Conservation (phyloP, 257 asterid genomes). For the Misopates orontium region DNA sequence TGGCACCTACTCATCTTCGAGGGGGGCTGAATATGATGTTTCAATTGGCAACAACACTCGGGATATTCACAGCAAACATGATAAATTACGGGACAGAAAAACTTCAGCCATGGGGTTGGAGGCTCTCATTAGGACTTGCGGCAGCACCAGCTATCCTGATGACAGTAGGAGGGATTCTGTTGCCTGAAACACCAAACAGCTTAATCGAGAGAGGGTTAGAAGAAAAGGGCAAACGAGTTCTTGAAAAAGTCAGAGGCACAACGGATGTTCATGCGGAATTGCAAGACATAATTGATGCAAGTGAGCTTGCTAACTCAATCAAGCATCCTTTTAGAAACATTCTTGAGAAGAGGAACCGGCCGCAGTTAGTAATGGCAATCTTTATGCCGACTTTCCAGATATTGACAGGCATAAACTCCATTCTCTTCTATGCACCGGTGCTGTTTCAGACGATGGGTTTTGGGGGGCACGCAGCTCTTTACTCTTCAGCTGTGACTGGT, state of each 20-base stretch:
- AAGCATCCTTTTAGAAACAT: slow-evolving; percentile 77
- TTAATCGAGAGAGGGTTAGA: slow-evolving; percentile 57
- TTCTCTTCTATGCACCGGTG: slow-evolving; percentile 84
- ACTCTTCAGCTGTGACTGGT: slow-evolving; percentile 79
- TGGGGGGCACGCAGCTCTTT: slow-evolving; percentile 54
- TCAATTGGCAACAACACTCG: slow-evolving; percentile 80
- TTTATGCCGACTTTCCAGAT: slow-evolving; percentile 82
- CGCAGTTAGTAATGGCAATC: slow-evolving; percentile 74
- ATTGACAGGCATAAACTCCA: slow-evolving; percentile 78
- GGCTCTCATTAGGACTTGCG: slow-evolving; percentile 83
- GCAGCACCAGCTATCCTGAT: slow-evolving; percentile 66
- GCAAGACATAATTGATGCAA: slow-evolving; percentile 72
- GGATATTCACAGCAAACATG: slow-evolving; percentile 89
- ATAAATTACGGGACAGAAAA: slow-evolving; percentile 69
- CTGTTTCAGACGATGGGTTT: slow-evolving; percentile 82
- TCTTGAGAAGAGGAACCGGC: slow-evolving; percentile 56
- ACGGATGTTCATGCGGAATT: slow-evolving; percentile 63
- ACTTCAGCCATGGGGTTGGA: slow-evolving; percentile 84
- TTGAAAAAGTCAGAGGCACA: slow-evolving; percentile 74
- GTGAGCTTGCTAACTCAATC: slow-evolving; percentile 60
- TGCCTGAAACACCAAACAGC: slow-evolving; percentile 90
- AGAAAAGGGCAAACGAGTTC: slow-evolving; percentile 45
- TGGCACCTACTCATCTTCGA: slow-evolving; percentile 90
- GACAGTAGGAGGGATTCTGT: slow-evolving; percentile 68
- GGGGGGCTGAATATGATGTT: slow-evolving; percentile 86